Base-by-base conservation (phyloP, 2,329 filamentous ascomycete genomes). In the Fusarium papillatum region DNA sequence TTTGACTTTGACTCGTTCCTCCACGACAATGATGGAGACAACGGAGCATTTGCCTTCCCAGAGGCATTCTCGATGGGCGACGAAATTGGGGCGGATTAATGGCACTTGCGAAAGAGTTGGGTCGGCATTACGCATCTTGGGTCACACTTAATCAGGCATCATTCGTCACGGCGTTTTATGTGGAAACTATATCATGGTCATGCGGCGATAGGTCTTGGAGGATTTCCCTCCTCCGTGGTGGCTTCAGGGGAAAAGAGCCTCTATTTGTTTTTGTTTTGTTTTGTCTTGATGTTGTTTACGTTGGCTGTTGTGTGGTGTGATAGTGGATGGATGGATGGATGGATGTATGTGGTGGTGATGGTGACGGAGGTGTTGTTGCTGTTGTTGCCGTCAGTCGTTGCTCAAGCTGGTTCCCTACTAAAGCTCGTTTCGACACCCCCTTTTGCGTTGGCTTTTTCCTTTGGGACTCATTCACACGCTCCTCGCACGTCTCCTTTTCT, bases 1-100 rank as follows among this genome's bases (percentile, higher is more conserved):
- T 93, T 93, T 78, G 92, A 93, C 73, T 87, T 93, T 76, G 92
- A 93, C 81, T 92, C 91, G 2, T 93, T 93, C 85, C 84, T 93
- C 10, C 90, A 93, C 74, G 87, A 89, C 70, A 85, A 87, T 71
- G 88, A 88, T 59, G 85, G 83, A 39, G 87, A 87, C 48, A 85
- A 85, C 50, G 82, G 84, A 53, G 82, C 80, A 7, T 93, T 93
- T 73, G 89, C 90, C 82, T 93, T 93, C 78, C 82, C 86, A 19
- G 83, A 85, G 29, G 81, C 83, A 57, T 91, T 91, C 79, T 81
- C 81, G n/a, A 89, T 92, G 84, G 86, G 86, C 48, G 85, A 87
- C 67, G 90, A 91, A 80, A 92, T 93, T 79, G 87, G 88, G 65
- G 88, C 90, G 73, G 90, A 92, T 59, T 92, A 85, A 82, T 68